A percentile compares a stretch with the other conserved stretches of the same genome.
phyloP scores from a whole-genome alignment of 2,329 filamentous ascomycete species.

The Ceratocystis diversiconidia region DNA sequence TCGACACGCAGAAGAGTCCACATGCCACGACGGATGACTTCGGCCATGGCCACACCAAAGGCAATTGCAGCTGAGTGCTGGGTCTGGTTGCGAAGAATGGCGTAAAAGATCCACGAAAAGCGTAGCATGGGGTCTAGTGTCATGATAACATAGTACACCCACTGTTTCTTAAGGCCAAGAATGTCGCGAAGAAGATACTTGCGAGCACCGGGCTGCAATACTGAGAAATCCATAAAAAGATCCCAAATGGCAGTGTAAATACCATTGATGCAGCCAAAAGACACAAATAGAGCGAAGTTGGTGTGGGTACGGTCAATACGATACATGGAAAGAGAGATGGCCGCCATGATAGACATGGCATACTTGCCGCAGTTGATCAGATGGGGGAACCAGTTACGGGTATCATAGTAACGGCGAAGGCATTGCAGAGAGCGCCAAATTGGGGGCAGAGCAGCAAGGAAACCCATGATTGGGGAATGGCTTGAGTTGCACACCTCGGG shows the following conservation, averaged over 20 bases:
- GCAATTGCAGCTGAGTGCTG: constrained; percentile 75
- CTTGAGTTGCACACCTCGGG: constrained; percentile 71
- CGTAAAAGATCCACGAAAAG: constrained; percentile 91
- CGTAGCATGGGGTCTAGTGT: constrained; percentile 68
- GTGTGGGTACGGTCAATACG: constrained; percentile 49
- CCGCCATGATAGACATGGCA: constrained; percentile 64
- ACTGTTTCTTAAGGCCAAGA: constrained; percentile 61
- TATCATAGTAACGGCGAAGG: constrained; percentile 76
- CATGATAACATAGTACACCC: constrained; percentile 82
- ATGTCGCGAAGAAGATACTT: constrained; percentile 59
- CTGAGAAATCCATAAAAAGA: constrained; percentile 86
- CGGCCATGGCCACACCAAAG: constrained; percentile 63
- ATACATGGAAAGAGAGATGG: constrained; percentile 67
- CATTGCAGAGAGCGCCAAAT: constrained; percentile 90
- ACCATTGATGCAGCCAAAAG: constrained; percentile 66
- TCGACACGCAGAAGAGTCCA: constrained; percentile 92
- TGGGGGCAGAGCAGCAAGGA: constrained; percentile 68
- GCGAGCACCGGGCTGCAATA: constrained; percentile 62
- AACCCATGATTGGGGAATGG: constrained; percentile 70
- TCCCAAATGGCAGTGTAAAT: constrained; percentile 85
- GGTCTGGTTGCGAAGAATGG: constrained; percentile 61
- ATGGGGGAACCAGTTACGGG: constrained; percentile 77
- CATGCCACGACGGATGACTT: constrained; percentile 71
- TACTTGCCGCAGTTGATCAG: constrained; percentile 90
- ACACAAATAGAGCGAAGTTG: constrained; percentile 59